These are phyloP conservation scores for Scalesia atractyloides DNA, from an alignment of 129 eudicot species.

Conservation along the genomic window DNA sequence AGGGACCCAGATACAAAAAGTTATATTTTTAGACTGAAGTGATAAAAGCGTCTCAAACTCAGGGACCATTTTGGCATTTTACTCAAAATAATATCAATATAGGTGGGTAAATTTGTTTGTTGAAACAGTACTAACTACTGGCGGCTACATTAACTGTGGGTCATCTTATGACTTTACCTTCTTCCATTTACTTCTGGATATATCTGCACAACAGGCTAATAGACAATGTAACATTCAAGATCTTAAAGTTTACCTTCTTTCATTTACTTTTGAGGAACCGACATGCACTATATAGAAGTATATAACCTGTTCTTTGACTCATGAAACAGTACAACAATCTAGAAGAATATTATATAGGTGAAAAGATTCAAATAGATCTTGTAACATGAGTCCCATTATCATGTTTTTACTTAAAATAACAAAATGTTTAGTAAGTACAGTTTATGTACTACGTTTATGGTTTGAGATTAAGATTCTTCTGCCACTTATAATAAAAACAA, in stretches of 20 bases:
- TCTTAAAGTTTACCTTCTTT: neutral
- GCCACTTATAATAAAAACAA: constrained; percentile 16
- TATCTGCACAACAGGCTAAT: constrained; percentile 29
- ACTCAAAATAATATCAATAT: neutral
- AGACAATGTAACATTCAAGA: constrained; percentile 32
- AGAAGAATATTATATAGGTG: neutral
- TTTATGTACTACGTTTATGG: constrained; percentile 28
- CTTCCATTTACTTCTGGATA: constrained; percentile 6
- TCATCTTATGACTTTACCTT: constrained; percentile 24
- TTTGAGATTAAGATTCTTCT: constrained; percentile 28
- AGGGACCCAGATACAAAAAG: no score
- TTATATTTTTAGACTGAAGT: no score
- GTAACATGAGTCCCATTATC: constrained; percentile 26
- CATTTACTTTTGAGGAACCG: neutral
- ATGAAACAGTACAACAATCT: constrained; percentile 4
- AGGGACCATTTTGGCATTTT: no score
- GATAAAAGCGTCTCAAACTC: no score
- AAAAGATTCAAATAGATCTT: constrained; percentile 6
- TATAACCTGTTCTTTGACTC: neutral
- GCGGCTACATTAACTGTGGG: constrained; percentile 21
- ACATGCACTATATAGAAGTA: neutral
- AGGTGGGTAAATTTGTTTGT: constrained; percentile 21
- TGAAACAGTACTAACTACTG: constrained; percentile 23
- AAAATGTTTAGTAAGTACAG: constrained; percentile 26
- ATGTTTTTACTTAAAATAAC: constrained; percentile 23